Evolutionary conservation across 225 moss, liverwort and hornwort genomes (phyloP).

Genomic region (Polytrichum commune): DNA sequence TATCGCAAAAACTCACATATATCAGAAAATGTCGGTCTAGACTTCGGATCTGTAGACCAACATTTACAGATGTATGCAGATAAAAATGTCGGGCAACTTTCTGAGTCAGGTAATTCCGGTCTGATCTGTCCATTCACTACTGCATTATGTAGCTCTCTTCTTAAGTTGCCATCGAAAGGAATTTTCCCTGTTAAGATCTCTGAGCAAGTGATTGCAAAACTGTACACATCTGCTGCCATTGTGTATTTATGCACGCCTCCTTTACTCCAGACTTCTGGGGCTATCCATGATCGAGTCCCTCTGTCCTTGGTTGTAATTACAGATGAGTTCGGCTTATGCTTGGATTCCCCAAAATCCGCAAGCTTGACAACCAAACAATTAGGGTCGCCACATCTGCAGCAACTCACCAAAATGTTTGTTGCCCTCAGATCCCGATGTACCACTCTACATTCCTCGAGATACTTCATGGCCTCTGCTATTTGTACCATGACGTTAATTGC

Average conservation of each 20-base stretch:
- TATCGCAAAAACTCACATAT: background rate
- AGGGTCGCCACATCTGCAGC: background rate
- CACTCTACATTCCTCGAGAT: background rate
- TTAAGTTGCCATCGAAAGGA: background rate
- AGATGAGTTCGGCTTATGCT: background rate
- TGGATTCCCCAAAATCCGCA: background rate
- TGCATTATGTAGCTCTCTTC: background rate
- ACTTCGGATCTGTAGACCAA: background rate
- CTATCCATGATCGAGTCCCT: background rate
- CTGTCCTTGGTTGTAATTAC: background rate
- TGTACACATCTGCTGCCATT: background rate
- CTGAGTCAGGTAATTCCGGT: background rate
- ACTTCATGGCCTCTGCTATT: background rate
- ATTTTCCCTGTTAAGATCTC: background rate
- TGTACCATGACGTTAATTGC: background rate
- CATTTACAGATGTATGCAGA: background rate
- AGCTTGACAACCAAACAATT: background rate
- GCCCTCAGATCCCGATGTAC: background rate
- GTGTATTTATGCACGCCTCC: background rate
- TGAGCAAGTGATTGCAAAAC: background rate
- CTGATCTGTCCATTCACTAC: background rate
- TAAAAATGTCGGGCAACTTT: background rate
- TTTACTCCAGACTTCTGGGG: background rate
- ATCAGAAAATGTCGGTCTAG: background rate
- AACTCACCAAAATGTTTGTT: background rate